Evolutionary conservation across 768 basidiomycete species (phyloP), one percentile per base, ranked within the genome.

Genomic region (Polyporus arcularius): DNA sequence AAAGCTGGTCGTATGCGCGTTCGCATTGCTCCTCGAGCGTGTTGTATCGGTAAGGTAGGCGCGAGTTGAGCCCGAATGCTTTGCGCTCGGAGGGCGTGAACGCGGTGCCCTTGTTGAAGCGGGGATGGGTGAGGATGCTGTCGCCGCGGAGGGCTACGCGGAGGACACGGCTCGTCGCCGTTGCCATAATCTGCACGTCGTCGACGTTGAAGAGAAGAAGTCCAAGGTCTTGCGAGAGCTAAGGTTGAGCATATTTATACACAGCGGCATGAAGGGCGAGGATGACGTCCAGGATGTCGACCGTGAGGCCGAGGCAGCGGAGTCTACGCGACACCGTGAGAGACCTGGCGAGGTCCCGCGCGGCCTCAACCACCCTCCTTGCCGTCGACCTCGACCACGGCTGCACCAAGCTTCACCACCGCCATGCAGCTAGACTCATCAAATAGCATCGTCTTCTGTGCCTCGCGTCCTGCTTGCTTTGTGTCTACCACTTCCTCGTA

Each of bases 91-190:
- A 70, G 8, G 68, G 50, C 0, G 86, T 84, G 74, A 94, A 95
- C 1, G 82, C 90, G 8, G 87, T 91, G 15, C 94, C 94, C 73
- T 91, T 91, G 79, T 90, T 90, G 73, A 83, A 88, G 12, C 84
- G 80, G 0, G 91, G 87, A 47, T 78, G 82, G 18, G 80, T 82
- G 54, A 94, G 81, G 28, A 94, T 69, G 3, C 78, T 77, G 4
- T 85, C 79, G 9, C 90, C 90, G 35, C 81, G 81, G 15, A 91
- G 74, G 21, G 85, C 80, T 47, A 90, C 74, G 38, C 74, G 78
- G 53, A 72, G 65, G 26, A 69, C 68, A 31, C 63, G 63, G 60
- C 60, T 60, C 26, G 63, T 63, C 32, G 63, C 63, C 28, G 66
- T 64, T 21, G 66, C 58, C 66, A 67, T 63, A 14, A 26, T 26